These are phyloP conservation scores for Artomyces pyxidatus DNA, from an alignment of 768 basidiomycete genomes.

Conservation along the genomic window DNA sequence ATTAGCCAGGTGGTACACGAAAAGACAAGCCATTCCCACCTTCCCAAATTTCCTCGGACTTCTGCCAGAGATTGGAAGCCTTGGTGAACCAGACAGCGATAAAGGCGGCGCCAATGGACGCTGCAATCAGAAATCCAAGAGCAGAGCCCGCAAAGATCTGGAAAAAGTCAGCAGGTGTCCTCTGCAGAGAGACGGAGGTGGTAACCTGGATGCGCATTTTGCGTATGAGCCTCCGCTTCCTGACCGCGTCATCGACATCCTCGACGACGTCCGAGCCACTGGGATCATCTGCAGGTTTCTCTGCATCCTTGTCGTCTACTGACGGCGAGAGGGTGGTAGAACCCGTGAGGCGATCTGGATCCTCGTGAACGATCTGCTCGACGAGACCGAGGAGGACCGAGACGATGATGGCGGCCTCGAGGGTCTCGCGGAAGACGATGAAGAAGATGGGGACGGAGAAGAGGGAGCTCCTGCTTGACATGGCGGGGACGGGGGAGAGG, in stretches of 20 bases:
- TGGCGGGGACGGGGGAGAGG: conserved; percentile 22
- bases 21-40: conserved; percentile 34
- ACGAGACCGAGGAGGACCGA: conserved; percentile 87
- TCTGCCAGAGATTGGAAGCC: conserved; percentile 74
- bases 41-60: conserved; percentile 90
- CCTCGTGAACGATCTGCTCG: conserved; percentile 62
- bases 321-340: neutral
- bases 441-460: conserved; percentile 94
- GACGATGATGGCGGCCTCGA: conserved; percentile 89
- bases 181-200: neutral
- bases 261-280: conserved; percentile 1
- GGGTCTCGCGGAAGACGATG: conserved; percentile 91
- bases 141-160: conserved; percentile 74
- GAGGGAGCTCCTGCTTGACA: conserved; percentile 65
- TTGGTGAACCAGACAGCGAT: conserved; percentile 95
- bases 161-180: neutral
- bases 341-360: neutral
- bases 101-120: conserved; percentile 85
- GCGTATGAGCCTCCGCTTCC: conserved; percentile 41
- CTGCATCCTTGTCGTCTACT: conserved; percentile 4
- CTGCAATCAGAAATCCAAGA: conserved; percentile 68
- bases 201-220: conserved; percentile 63
- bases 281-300: neutral
- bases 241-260: conserved; percentile 12
- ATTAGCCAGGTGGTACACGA: neutral